Evolutionary conservation across 305 asterid species (phyloP), one percentile per base, ranked within the genome.

Genomic region (Andrographis paniculata): DNA sequence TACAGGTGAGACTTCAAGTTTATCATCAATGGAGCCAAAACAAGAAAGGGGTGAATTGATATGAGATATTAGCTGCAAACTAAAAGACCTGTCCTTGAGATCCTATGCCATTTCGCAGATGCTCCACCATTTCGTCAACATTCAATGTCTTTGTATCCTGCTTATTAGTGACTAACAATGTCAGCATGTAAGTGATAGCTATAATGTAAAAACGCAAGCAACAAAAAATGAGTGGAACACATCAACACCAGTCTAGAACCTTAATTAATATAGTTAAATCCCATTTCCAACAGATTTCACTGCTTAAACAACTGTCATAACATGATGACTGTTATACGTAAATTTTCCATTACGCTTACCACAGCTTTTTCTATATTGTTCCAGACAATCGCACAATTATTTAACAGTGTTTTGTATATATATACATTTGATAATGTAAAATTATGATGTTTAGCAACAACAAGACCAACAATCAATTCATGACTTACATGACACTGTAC

Each of bases 11-110:
- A 56, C 14, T 48, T 38, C 30, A 58, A 58, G 55, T 28, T n/a
- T n/a, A 17, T 35, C 47, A 22, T 44, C 45, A 18, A 19, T 51
- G 13, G 39, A n/a, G 10, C 22, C 15, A 51, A 45, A 54, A 55
- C n/a, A n/a, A n/a, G 62, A 40, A 16, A 33, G 50, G 14, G 5
- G 14, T 10, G 23, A 42, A 42, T 17, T 42, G 23, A 12, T 4
- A 42, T 17, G 14, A 42, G 14, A 1, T 10, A 42, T 1, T 43
- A 21, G 52, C n/a, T 56, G 19, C 61, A 21, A 15, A 44, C 35
- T 48, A 30, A 21, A 48, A 66, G 61, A 89, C 95, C 98, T 91
- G 98, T 68, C 96, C 98, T 54, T 43, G 74, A 58, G 84, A 82
- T 70, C 98, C 96, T 58, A 83, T 20, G 59, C 71, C 79, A 41